Percentiles rank a stretch among this genome's conserved stretches.
Evolutionary conservation across 345 rosid species (phyloP).

Genomic region (Combretum micranthum): DNA sequence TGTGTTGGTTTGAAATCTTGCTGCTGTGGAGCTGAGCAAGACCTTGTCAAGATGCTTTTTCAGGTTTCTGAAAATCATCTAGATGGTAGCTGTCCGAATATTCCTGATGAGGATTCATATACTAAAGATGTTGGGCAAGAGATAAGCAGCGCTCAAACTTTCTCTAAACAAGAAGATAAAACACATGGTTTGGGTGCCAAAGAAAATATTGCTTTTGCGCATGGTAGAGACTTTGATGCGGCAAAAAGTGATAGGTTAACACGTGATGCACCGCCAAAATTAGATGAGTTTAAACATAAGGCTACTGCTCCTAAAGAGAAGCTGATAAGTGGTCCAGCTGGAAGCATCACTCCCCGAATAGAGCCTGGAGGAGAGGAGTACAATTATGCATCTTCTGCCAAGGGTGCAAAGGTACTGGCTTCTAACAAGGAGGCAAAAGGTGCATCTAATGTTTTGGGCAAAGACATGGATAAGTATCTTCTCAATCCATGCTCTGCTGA

Average conservation of each 20-base stretch:
- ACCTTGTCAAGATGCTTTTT: no score
- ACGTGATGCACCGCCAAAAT: conserved; percentile 29
- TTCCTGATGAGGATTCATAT: no score
- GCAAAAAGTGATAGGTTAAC: conserved; percentile 16
- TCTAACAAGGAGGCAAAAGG: conserved; percentile 57
- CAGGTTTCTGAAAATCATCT: no score
- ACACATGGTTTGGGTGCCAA: no score
- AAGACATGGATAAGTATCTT: conserved; percentile 51
- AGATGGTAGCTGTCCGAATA: no score
- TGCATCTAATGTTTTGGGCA: conserved; percentile 39
- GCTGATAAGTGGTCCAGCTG: conserved; percentile 25
- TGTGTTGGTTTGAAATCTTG: no score
- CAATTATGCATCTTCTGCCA: conserved; percentile 47
- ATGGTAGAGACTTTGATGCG: conserved; percentile 3
- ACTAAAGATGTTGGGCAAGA: no score
- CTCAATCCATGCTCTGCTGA: conserved; percentile 53
- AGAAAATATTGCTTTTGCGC: no score
- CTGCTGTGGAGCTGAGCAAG: conserved; percentile 1
- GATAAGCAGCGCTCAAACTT: no score
- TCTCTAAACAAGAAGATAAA: no score
- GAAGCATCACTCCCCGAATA: conserved; percentile 32
- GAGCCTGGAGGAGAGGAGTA: conserved; percentile 48
- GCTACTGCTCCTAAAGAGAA: conserved; percentile 30
- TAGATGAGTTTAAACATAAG: conserved; percentile 47
- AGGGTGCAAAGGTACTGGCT: conserved; percentile 48